Evolutionary conservation across 495 filamentous ascomycete species (phyloP).

Genomic region (Xylaria palmicola): DNA sequence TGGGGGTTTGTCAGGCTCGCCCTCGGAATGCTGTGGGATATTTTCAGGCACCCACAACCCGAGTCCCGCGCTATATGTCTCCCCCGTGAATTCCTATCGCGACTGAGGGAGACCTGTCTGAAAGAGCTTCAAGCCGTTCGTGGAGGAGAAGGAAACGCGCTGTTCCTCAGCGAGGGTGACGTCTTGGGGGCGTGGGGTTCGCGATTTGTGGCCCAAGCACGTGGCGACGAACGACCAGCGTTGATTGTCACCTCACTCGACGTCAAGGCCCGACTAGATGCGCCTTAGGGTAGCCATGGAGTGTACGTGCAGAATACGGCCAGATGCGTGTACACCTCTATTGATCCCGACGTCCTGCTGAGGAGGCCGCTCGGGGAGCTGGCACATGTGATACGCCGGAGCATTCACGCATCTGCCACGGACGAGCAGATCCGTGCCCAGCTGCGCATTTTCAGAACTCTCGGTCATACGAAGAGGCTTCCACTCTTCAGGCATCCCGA

Average conservation of each 20-base stretch:
- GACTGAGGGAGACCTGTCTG: not conserved
- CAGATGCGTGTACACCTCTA: slow-evolving; percentile 1
- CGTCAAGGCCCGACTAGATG: not conserved
- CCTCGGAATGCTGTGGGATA: not conserved
- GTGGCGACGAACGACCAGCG: not conserved
- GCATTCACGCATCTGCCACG: slow-evolving; percentile 1
- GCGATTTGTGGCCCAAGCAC: slow-evolving; percentile 4
- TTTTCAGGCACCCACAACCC: not conserved
- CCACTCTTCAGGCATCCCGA: not conserved
- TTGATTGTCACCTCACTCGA: slow-evolving; percentile 6
- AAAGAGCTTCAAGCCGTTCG: not conserved
- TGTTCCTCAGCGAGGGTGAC: slow-evolving; percentile 9
- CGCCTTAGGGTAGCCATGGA: not conserved
- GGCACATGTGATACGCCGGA: not conserved
- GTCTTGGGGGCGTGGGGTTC: slow-evolving; percentile 4
- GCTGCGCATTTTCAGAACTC: slow-evolving; percentile 8
- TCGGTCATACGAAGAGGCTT: not conserved
- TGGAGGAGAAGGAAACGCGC: not conserved
- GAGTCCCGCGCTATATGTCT: slow-evolving; percentile 7
- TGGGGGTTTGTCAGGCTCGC: slow-evolving; percentile 5
- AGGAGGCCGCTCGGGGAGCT: slow-evolving; percentile 5
- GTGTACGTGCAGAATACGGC: slow-evolving; percentile 9
- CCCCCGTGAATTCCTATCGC: not conserved
- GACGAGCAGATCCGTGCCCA: slow-evolving; percentile 13
- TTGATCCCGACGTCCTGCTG: not conserved